Base-by-base conservation (phyloP, 768 basidiomycete species). In the Kwoniella newhampshirensis region DNA sequence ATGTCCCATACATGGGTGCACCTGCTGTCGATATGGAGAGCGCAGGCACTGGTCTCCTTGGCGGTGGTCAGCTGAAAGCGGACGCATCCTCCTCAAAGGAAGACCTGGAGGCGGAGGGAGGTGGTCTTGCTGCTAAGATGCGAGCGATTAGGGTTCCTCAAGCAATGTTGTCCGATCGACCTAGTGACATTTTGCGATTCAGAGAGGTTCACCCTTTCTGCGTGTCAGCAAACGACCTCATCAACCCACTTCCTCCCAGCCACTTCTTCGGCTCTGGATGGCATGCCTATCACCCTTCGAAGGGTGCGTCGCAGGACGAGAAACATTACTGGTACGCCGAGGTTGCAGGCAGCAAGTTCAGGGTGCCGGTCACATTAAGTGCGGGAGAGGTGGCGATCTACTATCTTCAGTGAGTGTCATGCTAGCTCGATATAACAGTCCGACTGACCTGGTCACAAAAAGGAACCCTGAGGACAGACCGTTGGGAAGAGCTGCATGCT, bases 241-340 rank as follows among this genome's bases (percentile, higher is more conserved):
- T 99, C 76, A 97, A 98, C 79, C 96, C 96, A 0, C 81, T 98
- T 0, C 94, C 94, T 12, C 86, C 87, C 0, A 89, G 88, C 13
- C 79, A 97, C 62, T 98, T 98, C 79, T 88, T 87, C 61, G 96
- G 92, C 28, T 86, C 87, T 0, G 96, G 96, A 2, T 99, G 94
- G 94, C 80, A 81, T 59, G 83, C 83, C 0, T 82, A 82, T 70
- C 89, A 92, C 75, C 90, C 88, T 0, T 72, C 81, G 2, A 78
- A 82, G 57, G 66, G 50, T 74, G 79, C 35, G 21, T 67, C 70
- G 74, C 65, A 83, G 80, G 55, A 82, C 78, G 64, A 84, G 79
- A 71, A 75, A 54, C 90, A 98, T 78, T 97, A 97, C 72, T 99
- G 91, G 88, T 86, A 88, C 75, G 87, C 89, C 20, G 85, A 85